Evolutionary conservation across 2,329 filamentous ascomycete genomes (phyloP), one percentile per base, ranked within the genome.

Genomic region (Lachnellula occidentalis): DNA sequence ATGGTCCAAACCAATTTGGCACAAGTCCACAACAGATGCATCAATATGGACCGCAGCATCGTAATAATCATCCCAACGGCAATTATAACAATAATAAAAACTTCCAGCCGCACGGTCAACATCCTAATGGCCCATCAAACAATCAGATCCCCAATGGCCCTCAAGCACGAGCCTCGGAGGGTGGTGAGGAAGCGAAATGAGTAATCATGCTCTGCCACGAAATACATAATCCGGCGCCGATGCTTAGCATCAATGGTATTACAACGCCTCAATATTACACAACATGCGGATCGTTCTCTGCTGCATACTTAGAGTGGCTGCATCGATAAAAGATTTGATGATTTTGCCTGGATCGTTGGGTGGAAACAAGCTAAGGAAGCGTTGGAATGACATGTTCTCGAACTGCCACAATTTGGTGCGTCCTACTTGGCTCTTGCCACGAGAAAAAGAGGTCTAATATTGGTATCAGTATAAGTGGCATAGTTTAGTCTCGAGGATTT

Each of bases 21-120:
- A 81, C 79, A 36, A 87, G 84, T 64, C 84, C 84, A 49, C 83
- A 86, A 59, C 64, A 66, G 56, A 72, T 75, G 63, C 83, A 86
- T 67, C 81, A 86, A 62, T 86, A 82, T 65, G 78, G 57, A 19
- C 61, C 78, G 2, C 77, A 80, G 59, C 75, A 77, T 51, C 78
- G 82, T 66, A 81, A 81, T 61, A 66, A 64, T 48, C 64, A 69
- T 50, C 74, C 75, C 41, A 83, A 78, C 64, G 80, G 79, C 60
- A 78, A 67, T 58, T 73, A 70, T 31, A 76, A 73, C 61, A 79
- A 69, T 56, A 75, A 73, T 60, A 80, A 81, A 69, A 77, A 74
- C 59, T 78, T 76, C 57, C 73, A 74, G 50, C 71, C 68, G 36
- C 67, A 70, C 51, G 59, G 56, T 41, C 65, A 64, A 54, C 67